These are phyloP conservation scores for Phytophthora parvispora DNA, from an alignment of 352 stramenopile genomes.

Conservation along the genomic window DNA sequence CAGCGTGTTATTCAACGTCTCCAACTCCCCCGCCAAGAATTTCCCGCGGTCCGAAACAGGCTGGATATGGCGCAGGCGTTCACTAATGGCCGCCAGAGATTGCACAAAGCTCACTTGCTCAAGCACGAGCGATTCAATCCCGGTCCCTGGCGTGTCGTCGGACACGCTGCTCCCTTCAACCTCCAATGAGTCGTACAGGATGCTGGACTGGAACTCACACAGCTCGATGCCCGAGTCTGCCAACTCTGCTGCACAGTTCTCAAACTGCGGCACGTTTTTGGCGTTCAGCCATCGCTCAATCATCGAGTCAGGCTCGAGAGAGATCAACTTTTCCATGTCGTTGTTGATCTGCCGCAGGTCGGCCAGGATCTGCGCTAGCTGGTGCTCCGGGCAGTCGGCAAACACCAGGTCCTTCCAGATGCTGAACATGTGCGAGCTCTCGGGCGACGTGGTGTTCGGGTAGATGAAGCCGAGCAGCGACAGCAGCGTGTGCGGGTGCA, in stretches of 20 bases:
- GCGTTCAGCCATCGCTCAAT: slow-evolving; percentile 73
- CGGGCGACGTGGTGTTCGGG: slow-evolving; percentile 38
- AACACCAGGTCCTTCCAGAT: slow-evolving; percentile 77
- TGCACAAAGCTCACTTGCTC: slow-evolving; percentile 85
- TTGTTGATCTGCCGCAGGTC: slow-evolving; percentile 47
- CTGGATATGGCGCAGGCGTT: slow-evolving; percentile 73
- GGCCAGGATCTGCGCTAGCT: slow-evolving; percentile 56
- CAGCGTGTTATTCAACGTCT: slow-evolving; percentile 65
- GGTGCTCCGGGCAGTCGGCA: slow-evolving; percentile 66
- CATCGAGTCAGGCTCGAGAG: slow-evolving; percentile 60
- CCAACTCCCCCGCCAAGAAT: slow-evolving; percentile 57
- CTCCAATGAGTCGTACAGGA: slow-evolving; percentile 72
- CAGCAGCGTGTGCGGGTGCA: slow-evolving; percentile 73
- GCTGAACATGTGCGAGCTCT: slow-evolving; percentile 39
- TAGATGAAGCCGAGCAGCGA: slow-evolving; percentile 76
- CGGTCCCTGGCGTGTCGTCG: slow-evolving; percentile 15
- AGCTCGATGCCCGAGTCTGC: slow-evolving; percentile 53
- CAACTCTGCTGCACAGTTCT: slow-evolving; percentile 58
- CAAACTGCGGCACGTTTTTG: slow-evolving; percentile 58
- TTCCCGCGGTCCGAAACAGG: slow-evolving; percentile 61
- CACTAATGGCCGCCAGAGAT: slow-evolving; percentile 75
- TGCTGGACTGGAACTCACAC: slow-evolving; percentile 80
- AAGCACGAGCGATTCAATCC: slow-evolving; percentile 71
- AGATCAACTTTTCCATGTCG: slow-evolving; percentile 51
- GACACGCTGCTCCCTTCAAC: slow-evolving; percentile 27